A percentile compares a stretch with the other conserved stretches of the same genome.
Conservation (phyloP, 176 grass and related monocot genomes). For the Carex littledalei region DNA sequence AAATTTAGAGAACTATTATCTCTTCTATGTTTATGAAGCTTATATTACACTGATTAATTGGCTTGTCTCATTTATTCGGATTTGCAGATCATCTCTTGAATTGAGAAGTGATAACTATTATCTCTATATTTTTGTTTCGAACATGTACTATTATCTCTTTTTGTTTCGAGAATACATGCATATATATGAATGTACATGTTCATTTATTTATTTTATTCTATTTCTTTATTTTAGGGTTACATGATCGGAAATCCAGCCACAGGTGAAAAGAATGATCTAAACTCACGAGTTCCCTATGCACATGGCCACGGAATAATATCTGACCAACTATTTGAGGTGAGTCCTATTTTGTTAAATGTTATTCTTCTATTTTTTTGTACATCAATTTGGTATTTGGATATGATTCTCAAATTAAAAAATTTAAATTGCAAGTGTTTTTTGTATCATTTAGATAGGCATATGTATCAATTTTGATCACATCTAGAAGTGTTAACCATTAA, state of each 20-base stretch:
- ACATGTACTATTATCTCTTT: no score
- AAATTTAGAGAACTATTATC: neutral
- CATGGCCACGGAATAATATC: slow-evolving; percentile 48
- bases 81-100: neutral
- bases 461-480: neutral
- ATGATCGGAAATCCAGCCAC: slow-evolving; percentile 35
- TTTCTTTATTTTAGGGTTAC: slow-evolving; percentile 30
- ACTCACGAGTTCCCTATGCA: slow-evolving; percentile 34
- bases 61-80: neutral
- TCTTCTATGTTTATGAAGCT: neutral
- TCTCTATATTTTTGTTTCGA: neutral
- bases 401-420: neutral
- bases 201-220: neutral
- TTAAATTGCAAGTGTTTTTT: neutral
- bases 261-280: slow-evolving; percentile 14
- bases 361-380: neutral
- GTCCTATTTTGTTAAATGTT: neutral
- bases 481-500: neutral
- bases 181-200: neutral
- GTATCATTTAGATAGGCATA: neutral
- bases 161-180: neutral
- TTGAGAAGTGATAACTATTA: no score
- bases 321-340: slow-evolving; percentile 54
- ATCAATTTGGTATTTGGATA: neutral
- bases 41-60: neutral